Conservation (phyloP, 192 early-diverging fungal species). For the Pilaira anomala region DNA sequence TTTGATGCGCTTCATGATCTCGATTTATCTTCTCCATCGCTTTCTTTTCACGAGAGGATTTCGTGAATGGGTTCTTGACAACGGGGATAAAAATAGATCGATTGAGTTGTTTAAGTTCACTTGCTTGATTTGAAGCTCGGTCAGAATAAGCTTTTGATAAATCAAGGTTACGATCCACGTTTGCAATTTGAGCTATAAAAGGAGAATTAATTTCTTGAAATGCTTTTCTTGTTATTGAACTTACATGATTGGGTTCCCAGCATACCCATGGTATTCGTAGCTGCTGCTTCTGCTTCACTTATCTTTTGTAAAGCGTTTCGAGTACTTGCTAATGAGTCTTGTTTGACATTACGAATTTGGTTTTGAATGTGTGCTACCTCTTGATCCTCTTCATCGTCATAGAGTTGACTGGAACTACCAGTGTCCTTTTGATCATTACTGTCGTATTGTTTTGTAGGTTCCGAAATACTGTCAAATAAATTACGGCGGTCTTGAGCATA, state of each 20-base stretch:
- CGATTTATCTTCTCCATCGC: conserved; percentile 52
- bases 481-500: conserved; percentile 9
- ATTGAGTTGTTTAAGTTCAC: conserved; percentile 62
- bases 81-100: conserved; percentile 71
- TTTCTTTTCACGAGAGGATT: conserved; percentile 50
- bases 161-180: conserved; percentile 61
- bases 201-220: neutral
- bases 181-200: conserved; percentile 35
- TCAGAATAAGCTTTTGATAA: conserved; percentile 56
- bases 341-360: conserved; percentile 57
- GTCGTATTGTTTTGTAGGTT: conserved; percentile 6
- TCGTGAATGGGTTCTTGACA: conserved; percentile 65
- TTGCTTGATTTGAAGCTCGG: conserved; percentile 46
- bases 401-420: conserved; percentile 16
- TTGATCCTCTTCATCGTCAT: conserved; percentile 54
- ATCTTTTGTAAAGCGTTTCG: conserved; percentile 60
- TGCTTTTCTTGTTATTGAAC: neutral
- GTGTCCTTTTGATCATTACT: conserved; percentile 15
- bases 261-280: conserved; percentile 57
- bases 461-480: conserved; percentile 4
- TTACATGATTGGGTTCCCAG: conserved; percentile 61
- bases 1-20: conserved; percentile 47
- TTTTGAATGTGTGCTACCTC: conserved; percentile 55
- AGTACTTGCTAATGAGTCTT: conserved; percentile 65
- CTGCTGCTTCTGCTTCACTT: conserved; percentile 57